Percentiles rank a stretch among this genome's conserved stretches.
Evolutionary conservation across 208 protist species (phyloP).

Genomic region (Acanthamoeba polyphaga): DNA sequence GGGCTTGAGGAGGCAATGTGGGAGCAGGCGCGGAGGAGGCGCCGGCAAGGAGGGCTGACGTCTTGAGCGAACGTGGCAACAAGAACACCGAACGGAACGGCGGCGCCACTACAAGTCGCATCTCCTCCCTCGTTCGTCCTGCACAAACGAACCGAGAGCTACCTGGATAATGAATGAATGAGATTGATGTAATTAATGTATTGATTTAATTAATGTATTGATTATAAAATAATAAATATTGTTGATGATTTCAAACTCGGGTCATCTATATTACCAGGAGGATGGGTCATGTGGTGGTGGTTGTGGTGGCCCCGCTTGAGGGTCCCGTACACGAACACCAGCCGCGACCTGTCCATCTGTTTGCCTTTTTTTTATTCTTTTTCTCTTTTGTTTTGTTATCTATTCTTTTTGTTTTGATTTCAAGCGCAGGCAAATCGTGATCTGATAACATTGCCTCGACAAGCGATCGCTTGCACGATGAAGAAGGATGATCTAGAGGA

Average conservation of each 20-base stretch:
- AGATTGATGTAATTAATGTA: too few relatives aligned
- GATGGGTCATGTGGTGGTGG: constrained; percentile 13
- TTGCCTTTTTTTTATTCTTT: neutral
- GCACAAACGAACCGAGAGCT: neutral
- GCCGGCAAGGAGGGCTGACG: neutral
- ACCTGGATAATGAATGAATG: too few relatives aligned
- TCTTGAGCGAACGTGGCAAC: neutral
- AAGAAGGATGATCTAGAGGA: neutral
- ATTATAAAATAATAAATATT: too few relatives aligned
- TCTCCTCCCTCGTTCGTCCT: neutral
- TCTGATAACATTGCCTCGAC: neutral
- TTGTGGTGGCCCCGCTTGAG: constrained; percentile 60
- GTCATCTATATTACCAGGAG: neutral
- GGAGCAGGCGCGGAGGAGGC: neutral
- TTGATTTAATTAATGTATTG: too few relatives aligned
- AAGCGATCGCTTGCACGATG: neutral
- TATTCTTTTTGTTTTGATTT: neutral
- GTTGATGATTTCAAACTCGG: neutral
- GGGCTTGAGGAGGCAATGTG: neutral
- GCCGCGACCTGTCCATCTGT: neutral
- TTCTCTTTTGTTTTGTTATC: neutral
- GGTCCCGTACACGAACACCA: constrained; percentile 63
- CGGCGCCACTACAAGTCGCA: neutral
- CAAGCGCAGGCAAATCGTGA: neutral
- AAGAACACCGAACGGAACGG: constrained; percentile 62